Conservation (phyloP, 331 rosid genomes). For the Phaseolus coccineus region DNA sequence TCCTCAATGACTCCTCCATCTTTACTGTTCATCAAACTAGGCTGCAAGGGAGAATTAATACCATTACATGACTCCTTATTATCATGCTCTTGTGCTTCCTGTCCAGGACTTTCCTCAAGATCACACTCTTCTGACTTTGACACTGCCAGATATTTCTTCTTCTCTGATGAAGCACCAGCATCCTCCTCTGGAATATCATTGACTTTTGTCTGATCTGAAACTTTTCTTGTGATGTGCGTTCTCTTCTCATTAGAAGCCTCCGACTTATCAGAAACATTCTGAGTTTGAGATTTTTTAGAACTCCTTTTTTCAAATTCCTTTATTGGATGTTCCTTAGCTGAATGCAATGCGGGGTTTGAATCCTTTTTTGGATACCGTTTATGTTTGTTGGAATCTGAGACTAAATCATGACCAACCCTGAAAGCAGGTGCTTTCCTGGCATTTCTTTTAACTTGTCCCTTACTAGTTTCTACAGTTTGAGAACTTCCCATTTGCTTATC, state of each 20-base stretch:
- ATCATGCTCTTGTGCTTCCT: constrained; percentile 36
- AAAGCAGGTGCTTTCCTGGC: constrained; percentile 40
- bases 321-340: constrained; percentile 49
- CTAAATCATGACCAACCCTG: constrained; percentile 44
- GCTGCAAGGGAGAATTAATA: constrained; percentile 34
- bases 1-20: constrained; percentile 45
- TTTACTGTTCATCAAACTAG: constrained; percentile 24
- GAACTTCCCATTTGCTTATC: constrained; percentile 41
- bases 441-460: constrained; percentile 47
- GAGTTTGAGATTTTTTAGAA: constrained; percentile 41
- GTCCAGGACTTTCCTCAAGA: constrained; percentile 33
- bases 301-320: constrained; percentile 50
- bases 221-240: constrained; percentile 30
- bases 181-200: constrained; percentile 45
- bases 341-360: constrained; percentile 43
- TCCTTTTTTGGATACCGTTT: constrained; percentile 53
- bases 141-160: constrained; percentile 37
- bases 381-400: constrained; percentile 52
- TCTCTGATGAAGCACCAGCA: constrained; percentile 41
- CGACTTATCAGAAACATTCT: constrained; percentile 44
- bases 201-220: constrained; percentile 41
- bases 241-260: constrained; percentile 43
- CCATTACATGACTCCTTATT: constrained; percentile 39
- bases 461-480: constrained; percentile 46
- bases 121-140: constrained; percentile 41